Conservation (phyloP, 768 basidiomycete species). For the Termitomyces sp. region DNA sequence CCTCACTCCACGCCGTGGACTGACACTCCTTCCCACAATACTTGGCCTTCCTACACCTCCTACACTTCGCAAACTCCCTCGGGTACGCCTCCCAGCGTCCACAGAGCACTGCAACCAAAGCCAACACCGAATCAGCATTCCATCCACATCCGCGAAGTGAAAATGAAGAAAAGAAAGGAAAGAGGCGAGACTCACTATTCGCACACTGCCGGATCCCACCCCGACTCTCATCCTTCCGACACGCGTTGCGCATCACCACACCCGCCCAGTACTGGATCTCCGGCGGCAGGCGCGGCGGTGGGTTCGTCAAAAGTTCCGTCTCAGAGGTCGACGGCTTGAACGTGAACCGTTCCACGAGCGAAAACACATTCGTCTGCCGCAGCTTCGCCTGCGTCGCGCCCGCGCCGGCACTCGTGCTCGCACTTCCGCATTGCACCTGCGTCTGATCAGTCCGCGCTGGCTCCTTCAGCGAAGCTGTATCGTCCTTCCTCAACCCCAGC, state of each 20-base stretch:
- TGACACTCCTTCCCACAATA: constrained; percentile 98
- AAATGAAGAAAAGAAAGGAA: not conserved
- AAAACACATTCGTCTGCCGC: constrained; percentile 88
- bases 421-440: not conserved
- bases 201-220: constrained; percentile 98
- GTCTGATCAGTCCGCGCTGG: not conserved
- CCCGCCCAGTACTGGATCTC: constrained; percentile 99
- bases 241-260: constrained; percentile 99
- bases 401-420: not conserved
- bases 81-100: constrained; percentile 92
- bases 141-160: not conserved
- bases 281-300: constrained; percentile 67
- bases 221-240: constrained; percentile 89
- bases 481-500: constrained; percentile 43
- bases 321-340: constrained; percentile 87
- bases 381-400: constrained; percentile 9
- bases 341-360: constrained; percentile 93
- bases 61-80: constrained; percentile 94
- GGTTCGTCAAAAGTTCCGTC: constrained; percentile 54
- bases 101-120: constrained; percentile 65
- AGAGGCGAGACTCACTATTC: constrained; percentile 58
- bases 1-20: constrained; percentile 94
- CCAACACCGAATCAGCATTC: not conserved
- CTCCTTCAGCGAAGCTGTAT: constrained; percentile 16
- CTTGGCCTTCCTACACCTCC: constrained; percentile 95